These are phyloP conservation scores for Phialophora verrucosa DNA, from an alignment of 2,329 filamentous ascomycete species.

Conservation along the genomic window DNA sequence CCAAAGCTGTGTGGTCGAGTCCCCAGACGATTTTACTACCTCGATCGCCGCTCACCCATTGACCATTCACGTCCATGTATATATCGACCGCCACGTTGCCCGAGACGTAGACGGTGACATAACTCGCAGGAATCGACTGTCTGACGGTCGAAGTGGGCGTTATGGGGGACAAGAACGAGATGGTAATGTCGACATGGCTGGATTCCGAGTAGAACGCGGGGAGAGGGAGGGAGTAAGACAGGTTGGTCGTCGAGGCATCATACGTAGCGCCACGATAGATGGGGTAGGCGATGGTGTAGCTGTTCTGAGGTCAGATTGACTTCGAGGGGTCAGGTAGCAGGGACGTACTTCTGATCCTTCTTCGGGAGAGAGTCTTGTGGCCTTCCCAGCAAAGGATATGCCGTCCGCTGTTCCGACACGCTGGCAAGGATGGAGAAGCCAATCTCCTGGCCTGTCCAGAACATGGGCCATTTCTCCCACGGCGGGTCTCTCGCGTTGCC, in stretches of 20 bases:
- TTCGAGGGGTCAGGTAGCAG: constrained; percentile 38
- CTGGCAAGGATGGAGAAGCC: constrained; percentile 69
- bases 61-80: constrained; percentile 72
- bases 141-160: constrained; percentile 80
- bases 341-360: constrained; percentile 66
- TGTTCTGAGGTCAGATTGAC: constrained; percentile 38
- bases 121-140: constrained; percentile 81
- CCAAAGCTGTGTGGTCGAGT: constrained; percentile 55
- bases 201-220: constrained; percentile 46
- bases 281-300: constrained; percentile 65
- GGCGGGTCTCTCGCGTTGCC: constrained; percentile 71
- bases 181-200: constrained; percentile 54
- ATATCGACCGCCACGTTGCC: constrained; percentile 69
- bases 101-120: constrained; percentile 72
- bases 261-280: constrained; percentile 66
- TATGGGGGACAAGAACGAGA: constrained; percentile 76
- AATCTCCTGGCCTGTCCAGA: constrained; percentile 74
- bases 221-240: constrained; percentile 66
- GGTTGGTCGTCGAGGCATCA: constrained; percentile 72
- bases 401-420: constrained; percentile 62
- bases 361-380: constrained; percentile 68
- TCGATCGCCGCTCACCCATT: constrained; percentile 81
- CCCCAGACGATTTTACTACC: constrained; percentile 74
- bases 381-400: constrained; percentile 69
- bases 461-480: constrained; percentile 86